These are phyloP conservation scores for Tuber calosporum DNA, from an alignment of 495 filamentous ascomycete species.

Conservation along the genomic window DNA sequence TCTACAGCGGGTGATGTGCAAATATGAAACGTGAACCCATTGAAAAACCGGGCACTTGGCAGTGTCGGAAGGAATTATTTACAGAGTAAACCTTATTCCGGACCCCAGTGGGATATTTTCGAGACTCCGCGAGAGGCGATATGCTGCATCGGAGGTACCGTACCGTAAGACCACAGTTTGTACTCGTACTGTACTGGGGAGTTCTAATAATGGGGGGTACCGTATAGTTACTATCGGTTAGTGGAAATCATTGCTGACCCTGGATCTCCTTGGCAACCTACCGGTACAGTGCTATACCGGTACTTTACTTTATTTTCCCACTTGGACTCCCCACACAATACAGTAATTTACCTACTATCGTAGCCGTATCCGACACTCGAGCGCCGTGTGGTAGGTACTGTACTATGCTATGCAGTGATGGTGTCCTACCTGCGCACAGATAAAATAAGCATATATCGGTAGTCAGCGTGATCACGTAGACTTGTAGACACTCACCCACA, in stretches of 20 bases:
- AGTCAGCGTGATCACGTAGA: not conserved
- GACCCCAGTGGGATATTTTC: not conserved
- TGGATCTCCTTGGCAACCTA: not conserved
- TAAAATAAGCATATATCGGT: not conserved
- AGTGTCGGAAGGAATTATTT: not conserved
- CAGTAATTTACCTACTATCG: not conserved
- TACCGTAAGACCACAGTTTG: not conserved
- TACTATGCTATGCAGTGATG: not conserved
- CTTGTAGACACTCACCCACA: not conserved
- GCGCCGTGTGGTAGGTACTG: not conserved
- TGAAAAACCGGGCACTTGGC: not conserved
- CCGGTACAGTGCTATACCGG: no score
- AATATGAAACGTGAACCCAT: not conserved
- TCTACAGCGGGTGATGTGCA: not conserved
- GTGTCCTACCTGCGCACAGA: not conserved
- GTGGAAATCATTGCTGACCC: not conserved
- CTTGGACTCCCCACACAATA: not conserved
- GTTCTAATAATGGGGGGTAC: not conserved
- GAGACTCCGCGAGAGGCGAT: not conserved
- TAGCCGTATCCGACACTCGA: not conserved
- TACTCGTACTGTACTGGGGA: not conserved
- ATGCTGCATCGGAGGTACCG: not conserved
- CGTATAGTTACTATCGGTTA: not conserved
- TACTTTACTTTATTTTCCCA: not conserved
- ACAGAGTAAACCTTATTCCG: not conserved